Evolutionary conservation across 2,329 filamentous ascomycete species (phyloP).

Genomic region (Botrytis sinoallii): DNA sequence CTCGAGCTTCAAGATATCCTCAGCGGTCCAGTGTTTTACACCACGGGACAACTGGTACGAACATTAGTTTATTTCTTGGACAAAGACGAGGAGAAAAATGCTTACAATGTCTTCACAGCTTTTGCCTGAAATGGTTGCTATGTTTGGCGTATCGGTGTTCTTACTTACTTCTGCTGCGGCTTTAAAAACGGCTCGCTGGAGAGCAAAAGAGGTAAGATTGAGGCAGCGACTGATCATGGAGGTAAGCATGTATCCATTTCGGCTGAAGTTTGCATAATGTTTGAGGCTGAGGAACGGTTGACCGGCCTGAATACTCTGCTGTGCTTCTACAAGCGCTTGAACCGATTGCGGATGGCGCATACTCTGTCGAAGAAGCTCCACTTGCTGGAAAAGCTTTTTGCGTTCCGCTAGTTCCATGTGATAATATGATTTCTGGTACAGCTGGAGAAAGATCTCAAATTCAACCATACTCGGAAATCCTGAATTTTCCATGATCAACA

Average conservation of each 20-base stretch:
- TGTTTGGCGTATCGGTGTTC: not conserved
- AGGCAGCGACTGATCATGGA: not conserved
- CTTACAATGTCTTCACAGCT: not conserved
- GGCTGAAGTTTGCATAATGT: not conserved
- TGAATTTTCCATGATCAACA: not conserved
- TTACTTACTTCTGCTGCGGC: not conserved
- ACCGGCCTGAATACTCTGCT: not conserved
- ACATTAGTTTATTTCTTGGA: not conserved
- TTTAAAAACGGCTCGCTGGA: not conserved
- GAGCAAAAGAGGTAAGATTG: not conserved
- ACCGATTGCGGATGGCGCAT: not conserved
- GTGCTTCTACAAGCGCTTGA: not conserved
- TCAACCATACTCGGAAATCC: not conserved
- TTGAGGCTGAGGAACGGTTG: not conserved
- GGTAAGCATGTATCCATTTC: not conserved
- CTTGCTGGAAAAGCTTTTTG: not conserved
- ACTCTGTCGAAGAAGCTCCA: not conserved
- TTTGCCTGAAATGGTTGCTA: not conserved
- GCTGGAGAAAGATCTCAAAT: not conserved
- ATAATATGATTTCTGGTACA: constrained; percentile 1
- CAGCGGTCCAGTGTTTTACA: not conserved
- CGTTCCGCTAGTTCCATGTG: not conserved
- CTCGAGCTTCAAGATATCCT: not conserved
- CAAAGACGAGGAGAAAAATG: not conserved
- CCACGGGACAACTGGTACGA: not conserved